Evolutionary conservation across 371 early-diverging fungal genomes (phyloP).

Genomic region (Rhizopus arrhizus): DNA sequence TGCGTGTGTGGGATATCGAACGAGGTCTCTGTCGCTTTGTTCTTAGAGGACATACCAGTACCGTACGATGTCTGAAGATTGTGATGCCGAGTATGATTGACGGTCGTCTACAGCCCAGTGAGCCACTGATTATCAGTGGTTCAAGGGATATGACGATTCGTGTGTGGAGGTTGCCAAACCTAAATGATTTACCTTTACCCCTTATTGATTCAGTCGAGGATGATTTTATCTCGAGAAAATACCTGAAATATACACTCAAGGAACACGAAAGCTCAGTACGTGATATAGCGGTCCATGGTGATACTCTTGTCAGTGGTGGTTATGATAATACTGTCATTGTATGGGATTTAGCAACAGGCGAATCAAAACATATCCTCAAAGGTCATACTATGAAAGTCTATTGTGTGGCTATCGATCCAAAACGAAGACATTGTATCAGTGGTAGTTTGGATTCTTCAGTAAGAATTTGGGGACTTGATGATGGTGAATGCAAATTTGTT

Average conservation of each 20-base stretch:
- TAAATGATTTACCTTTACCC: conserved; percentile 52
- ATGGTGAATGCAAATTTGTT: conserved; percentile 77
- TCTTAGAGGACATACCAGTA: conserved; percentile 94
- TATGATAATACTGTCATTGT: conserved; percentile 95
- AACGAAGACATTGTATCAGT: conserved; percentile 82
- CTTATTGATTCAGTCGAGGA: conserved; percentile 18
- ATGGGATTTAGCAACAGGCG: conserved; percentile 86
- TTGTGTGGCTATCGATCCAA: conserved; percentile 86
- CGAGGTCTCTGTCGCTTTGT: conserved; percentile 85
- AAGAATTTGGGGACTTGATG: conserved; percentile 92
- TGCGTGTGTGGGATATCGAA: conserved; percentile 96
- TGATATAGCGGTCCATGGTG: conserved; percentile 89
- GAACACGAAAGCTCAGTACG: conserved; percentile 95
- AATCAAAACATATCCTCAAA: conserved; percentile 56
- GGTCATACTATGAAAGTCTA: conserved; percentile 94
- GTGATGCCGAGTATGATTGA: conserved; percentile 68
- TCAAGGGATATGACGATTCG: conserved; percentile 94
- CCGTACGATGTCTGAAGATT: conserved; percentile 94
- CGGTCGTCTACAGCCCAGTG: conserved; percentile 60
- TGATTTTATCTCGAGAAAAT: conserved; percentile 17
- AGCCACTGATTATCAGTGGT: conserved; percentile 92
- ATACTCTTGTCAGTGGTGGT: conserved; percentile 89
- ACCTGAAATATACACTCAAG: conserved; percentile 59
- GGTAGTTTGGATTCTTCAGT: conserved; percentile 97
- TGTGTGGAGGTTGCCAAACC: conserved; percentile 93